Evolutionary conservation across 1,139 yeast species (phyloP), one percentile per base, ranked within the genome.

Genomic region (Saccharomyces hybrid): DNA sequence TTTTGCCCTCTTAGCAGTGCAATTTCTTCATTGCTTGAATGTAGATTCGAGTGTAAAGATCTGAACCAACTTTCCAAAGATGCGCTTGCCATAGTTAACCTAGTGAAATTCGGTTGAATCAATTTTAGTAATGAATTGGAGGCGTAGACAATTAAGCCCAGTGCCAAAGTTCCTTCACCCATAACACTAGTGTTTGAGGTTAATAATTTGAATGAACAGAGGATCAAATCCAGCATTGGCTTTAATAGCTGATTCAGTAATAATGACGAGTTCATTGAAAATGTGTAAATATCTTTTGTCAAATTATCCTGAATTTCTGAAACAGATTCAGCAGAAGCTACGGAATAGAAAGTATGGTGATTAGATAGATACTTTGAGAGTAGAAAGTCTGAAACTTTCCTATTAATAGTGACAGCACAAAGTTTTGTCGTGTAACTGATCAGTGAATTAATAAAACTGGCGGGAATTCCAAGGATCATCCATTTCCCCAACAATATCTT

Each of bases 41-140:
- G 90, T 38, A 91, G 76, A 65, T 89, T 84, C 2, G 96, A 82
- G 70, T 91, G 97, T 34, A 87, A 79, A 26, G 86, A 80, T 62
- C 96, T 82, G 61, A 89, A 85, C 65, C 87, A 86, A 57, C 97
- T 96, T 70, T 91, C 97, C 53, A 89, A 75, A 52, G 83, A 80
- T 13, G 96, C 93, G 66, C 85, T 83, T 58, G 84, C 83, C 52
- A 89, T 78, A 0, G 95, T 89, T 54, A 88, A 76, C 66, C 80
- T 86, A 28, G 96, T 95, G 67, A 91, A 91, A 51, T 95, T 95
- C 7, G 98, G 98, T 11, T 96, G 88, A 62, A 90, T 81, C 54
- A 87, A 75, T 60, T 86, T 78, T 61, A 91, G 74, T 48, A 86
- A 75, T 50, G 84, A 77, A 2, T 96, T 89, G 16, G 96, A 88